These are phyloP conservation scores for Conticribra guillardii DNA, from an alignment of 108 stramenopile species.

Conservation along the genomic window DNA sequence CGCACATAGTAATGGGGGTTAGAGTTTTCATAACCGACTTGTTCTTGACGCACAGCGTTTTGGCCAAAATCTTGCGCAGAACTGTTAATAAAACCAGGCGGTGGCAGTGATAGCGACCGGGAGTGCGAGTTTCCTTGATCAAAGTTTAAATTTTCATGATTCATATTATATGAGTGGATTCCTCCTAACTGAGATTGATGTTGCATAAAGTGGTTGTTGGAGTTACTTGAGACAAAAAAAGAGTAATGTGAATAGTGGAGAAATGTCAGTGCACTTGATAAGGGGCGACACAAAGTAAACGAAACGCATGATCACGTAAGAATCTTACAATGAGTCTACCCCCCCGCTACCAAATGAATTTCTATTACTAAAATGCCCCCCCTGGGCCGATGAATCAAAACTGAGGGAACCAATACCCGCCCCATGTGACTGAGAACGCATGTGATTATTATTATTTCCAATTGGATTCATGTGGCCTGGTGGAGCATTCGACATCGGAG, in stretches of 20 bases:
- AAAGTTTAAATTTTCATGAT: constrained; percentile 14
- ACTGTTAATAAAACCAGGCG: constrained; percentile 16
- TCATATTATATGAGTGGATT: constrained; percentile 4
- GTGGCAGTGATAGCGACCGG: constrained; percentile 27
- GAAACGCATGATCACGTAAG: too few species aligned
- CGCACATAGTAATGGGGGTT: constrained; percentile 9
- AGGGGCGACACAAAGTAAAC: background rate
- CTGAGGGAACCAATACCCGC: constrained; percentile 13
- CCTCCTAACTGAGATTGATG: constrained; percentile 9
- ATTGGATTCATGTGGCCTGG: constrained; percentile 3
- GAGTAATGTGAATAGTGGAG: background rate
- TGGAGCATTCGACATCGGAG: background rate
- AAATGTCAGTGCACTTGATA: background rate
- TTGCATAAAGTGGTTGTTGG: constrained; percentile 3
- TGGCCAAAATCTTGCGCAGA: constrained; percentile 10
- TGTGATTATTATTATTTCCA: constrained; percentile 8
- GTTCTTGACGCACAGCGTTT: constrained; percentile 23
- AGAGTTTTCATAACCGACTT: background rate
- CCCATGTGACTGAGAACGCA: constrained; percentile 26
- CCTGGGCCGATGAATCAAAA: constrained; percentile 23
- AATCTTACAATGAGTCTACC: constrained; percentile 25
- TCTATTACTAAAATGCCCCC: constrained; percentile 15
- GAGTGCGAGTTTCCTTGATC: constrained; percentile 9
- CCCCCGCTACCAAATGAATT: constrained; percentile 29
- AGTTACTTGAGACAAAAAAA: constrained; percentile 11